phyloP scores from a whole-genome alignment of 495 filamentous ascomycete species.

The Aspergillus funiculosus region DNA sequence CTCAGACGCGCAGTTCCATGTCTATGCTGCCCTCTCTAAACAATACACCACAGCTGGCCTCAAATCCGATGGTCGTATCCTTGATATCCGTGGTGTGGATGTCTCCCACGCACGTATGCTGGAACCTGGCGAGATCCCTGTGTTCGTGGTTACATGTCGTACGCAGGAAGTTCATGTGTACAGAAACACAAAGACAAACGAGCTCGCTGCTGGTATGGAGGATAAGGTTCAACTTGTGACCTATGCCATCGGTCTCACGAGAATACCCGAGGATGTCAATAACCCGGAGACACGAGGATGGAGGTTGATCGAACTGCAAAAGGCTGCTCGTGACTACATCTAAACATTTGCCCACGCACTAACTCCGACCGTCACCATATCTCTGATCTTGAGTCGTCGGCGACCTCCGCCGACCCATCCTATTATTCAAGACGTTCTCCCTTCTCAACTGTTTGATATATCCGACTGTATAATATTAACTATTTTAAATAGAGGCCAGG shows the following conservation, averaged over 20 bases:
- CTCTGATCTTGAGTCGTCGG: conserved; percentile 3
- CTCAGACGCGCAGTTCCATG: conserved; percentile 86
- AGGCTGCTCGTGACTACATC: conserved; percentile 93
- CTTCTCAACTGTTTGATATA: conserved; percentile 30
- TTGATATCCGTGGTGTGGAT: conserved; percentile 92
- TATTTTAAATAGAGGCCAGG: conserved; percentile 35
- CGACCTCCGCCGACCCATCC: conserved; percentile 10
- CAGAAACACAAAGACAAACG: conserved; percentile 76
- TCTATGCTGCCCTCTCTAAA: conserved; percentile 88
- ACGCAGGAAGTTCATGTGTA: conserved; percentile 99
- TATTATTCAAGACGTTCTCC: conserved; percentile 17
- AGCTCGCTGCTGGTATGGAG: conserved; percentile 97
- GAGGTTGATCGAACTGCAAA: conserved; percentile 96
- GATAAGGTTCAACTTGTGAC: conserved; percentile 97
- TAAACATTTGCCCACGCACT: conserved; percentile 35
- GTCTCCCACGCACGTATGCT: conserved; percentile 82
- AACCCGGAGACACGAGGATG: conserved; percentile 95
- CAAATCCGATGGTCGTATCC: conserved; percentile 86
- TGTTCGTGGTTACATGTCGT: conserved; percentile 92
- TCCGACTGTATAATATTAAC: conserved; percentile 42
- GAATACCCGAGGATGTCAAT: conserved; percentile 88
- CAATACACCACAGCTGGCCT: conserved; percentile 91
- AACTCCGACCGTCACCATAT: neutral
- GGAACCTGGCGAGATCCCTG: conserved; percentile 94
- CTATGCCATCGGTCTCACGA: conserved; percentile 92